Percentiles rank a stretch among this genome's conserved stretches.
These are phyloP conservation scores for Letharia lupina DNA, from an alignment of 495 filamentous ascomycete genomes.

Conservation along the genomic window DNA sequence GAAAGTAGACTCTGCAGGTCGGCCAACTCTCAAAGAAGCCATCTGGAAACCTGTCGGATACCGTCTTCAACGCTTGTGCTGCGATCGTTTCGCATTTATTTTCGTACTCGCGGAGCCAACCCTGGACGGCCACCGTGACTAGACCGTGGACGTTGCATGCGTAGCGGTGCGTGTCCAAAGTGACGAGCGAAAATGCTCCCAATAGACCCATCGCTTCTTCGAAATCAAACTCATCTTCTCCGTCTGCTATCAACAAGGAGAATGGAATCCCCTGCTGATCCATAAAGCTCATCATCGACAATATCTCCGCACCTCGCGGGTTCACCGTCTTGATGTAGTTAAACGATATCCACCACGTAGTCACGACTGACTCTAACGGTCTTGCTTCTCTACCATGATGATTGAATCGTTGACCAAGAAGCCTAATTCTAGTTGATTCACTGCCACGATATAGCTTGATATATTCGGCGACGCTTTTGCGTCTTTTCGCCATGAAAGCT, in stretches of 20 bases:
- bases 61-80: slow-evolving; percentile 11
- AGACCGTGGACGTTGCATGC: slow-evolving; percentile 18
- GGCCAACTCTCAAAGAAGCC: slow-evolving; percentile 29
- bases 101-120: slow-evolving; percentile 22
- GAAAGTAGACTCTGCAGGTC: slow-evolving; percentile 25
- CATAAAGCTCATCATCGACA: slow-evolving; percentile 29
- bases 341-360: slow-evolving; percentile 41
- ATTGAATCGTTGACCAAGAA: slow-evolving; percentile 5
- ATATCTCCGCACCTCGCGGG: slow-evolving; percentile 27
- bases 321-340: slow-evolving; percentile 29
- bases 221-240: slow-evolving; percentile 20
- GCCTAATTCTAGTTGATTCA: background rate
- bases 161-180: slow-evolving; percentile 1
- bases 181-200: slow-evolving; percentile 10
- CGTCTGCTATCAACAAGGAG: slow-evolving; percentile 19
- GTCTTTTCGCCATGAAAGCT: slow-evolving; percentile 29
- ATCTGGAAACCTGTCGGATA: slow-evolving; percentile 18
- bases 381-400: slow-evolving; percentile 9
- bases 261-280: slow-evolving; percentile 34
- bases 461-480: slow-evolving; percentile 20
- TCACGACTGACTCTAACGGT: slow-evolving; percentile 29
- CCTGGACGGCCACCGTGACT: slow-evolving; percentile 25
- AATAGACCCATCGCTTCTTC: slow-evolving; percentile 11
- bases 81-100: slow-evolving; percentile 14
- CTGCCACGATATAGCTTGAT: slow-evolving; percentile 9